Percentiles rank a stretch among this genome's conserved stretches.
Evolutionary conservation across 805 yeast genomes (phyloP).

Genomic region (Saccharomyces jurei): DNA sequence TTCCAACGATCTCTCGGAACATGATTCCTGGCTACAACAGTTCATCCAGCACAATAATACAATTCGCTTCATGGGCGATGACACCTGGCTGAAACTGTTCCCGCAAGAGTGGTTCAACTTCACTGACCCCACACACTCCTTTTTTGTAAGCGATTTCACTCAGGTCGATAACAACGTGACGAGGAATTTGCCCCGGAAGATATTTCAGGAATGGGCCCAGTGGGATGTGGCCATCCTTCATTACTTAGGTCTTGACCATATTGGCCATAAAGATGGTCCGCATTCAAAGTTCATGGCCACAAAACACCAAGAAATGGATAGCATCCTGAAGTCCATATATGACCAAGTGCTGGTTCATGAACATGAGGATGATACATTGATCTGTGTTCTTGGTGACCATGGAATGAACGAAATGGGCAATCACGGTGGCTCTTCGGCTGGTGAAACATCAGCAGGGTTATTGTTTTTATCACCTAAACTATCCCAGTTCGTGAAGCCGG

Average conservation of each 20-base stretch:
- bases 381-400: conserved; percentile 84
- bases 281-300: conserved; percentile 66
- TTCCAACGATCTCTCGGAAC: conserved; percentile 53
- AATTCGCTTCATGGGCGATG: conserved; percentile 90
- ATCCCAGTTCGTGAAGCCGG: conserved; percentile 18
- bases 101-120: conserved; percentile 54
- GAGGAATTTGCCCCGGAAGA: conserved; percentile 62
- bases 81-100: conserved; percentile 91
- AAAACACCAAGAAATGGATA: conserved; percentile 85
- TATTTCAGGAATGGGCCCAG: conserved; percentile 29
- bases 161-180: conserved; percentile 93
- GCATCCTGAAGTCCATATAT: conserved; percentile 47
- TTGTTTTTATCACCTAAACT: conserved; percentile 60
- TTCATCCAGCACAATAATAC: conserved; percentile 32
- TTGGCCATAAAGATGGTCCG: conserved; percentile 97
- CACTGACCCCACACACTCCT: conserved; percentile 83
- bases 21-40: conserved; percentile 85
- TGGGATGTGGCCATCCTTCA: conserved; percentile 91
- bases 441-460: conserved; percentile 87
- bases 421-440: conserved; percentile 91
- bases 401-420: conserved; percentile 95
- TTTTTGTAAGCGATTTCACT: conserved; percentile 89
- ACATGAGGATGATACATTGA: conserved; percentile 45
- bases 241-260: conserved; percentile 90
- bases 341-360: conserved; percentile 25